A percentile compares a stretch with the other conserved stretches of the same genome.
These are phyloP conservation scores for Kwoniella dendrophila DNA, from an alignment of 768 basidiomycete species.

Conservation along the genomic window DNA sequence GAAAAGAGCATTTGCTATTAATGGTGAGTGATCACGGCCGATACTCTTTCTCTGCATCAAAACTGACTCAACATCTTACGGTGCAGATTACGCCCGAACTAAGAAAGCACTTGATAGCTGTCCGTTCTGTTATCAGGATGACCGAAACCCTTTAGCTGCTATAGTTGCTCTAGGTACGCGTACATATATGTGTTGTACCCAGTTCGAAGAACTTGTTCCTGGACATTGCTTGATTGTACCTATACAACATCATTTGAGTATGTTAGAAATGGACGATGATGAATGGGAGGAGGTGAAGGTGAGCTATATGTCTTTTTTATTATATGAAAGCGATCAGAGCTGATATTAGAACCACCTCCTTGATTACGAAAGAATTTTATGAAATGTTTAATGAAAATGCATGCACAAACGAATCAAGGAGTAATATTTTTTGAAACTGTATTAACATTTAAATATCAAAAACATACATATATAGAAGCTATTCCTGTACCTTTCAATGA, in stretches of 20 bases:
- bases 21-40: constrained; percentile 63
- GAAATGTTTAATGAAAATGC: constrained; percentile 97
- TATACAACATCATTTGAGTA: constrained; percentile 86
- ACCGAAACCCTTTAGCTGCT: constrained; percentile 81
- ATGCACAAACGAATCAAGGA: constrained; percentile 86
- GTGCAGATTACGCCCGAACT: constrained; percentile 86
- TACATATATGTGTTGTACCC: constrained; percentile 85
- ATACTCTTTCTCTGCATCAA: no score
- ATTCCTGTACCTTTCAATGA: constrained; percentile 87
- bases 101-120: constrained; percentile 86
- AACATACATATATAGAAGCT: constrained; percentile 90
- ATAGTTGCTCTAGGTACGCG: constrained; percentile 88
- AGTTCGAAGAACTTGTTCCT: constrained; percentile 80
- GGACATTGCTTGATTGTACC: constrained; percentile 96
- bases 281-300: constrained; percentile 97
- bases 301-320: constrained; percentile 55
- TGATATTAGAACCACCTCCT: no score
- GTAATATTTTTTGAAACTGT: constrained; percentile 96
- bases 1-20: constrained; percentile 94
- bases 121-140: constrained; percentile 86
- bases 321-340: no score
- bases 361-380: constrained; percentile 68
- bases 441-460: constrained; percentile 78
- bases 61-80: no score
- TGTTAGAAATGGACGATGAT: constrained; percentile 93